phyloP scores from a whole-genome alignment of 768 basidiomycete species.

The Dendrothele bispora region DNA sequence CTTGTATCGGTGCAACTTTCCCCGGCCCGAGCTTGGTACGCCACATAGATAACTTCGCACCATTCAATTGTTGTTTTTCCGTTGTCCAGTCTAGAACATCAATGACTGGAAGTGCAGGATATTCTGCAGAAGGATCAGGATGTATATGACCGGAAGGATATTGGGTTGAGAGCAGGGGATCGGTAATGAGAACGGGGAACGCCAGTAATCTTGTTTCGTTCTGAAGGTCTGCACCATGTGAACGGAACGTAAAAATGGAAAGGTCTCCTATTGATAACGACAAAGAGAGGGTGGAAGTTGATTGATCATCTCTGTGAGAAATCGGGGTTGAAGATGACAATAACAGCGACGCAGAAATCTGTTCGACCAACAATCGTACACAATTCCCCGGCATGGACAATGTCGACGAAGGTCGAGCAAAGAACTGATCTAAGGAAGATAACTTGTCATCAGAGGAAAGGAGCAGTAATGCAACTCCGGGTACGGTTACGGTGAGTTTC shows the following conservation, averaged over 20 bases:
- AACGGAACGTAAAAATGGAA: slow-evolving; percentile 55
- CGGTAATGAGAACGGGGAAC: slow-evolving; percentile 73
- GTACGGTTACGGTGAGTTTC: no score
- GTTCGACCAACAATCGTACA: no score
- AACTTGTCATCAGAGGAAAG: no score
- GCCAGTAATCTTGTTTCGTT: slow-evolving; percentile 30
- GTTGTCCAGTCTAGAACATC: slow-evolving; percentile 65
- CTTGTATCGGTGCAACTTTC: slow-evolving; percentile 17
- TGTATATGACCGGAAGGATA: slow-evolving; percentile 48
- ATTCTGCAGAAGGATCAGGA: slow-evolving; percentile 27
- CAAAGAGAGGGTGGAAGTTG: slow-evolving; percentile 8
- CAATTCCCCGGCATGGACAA: no score
- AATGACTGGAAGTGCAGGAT: slow-evolving; percentile 55
- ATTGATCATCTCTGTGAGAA: neutral
- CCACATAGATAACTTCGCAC: slow-evolving; percentile 66
- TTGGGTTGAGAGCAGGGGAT: slow-evolving; percentile 62
- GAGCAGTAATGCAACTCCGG: no score
- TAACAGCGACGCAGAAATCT: no score
- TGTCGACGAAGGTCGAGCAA: no score
- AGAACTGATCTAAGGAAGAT: no score
- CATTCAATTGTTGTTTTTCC: slow-evolving; percentile 33
- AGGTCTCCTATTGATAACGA: slow-evolving; percentile 47
- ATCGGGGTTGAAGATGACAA: no score
- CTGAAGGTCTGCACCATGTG: slow-evolving; percentile 11
- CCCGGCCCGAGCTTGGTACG: slow-evolving; percentile 41